Conservation (phyloP, 495 filamentous ascomycete species). For the Penicillium coffeae region DNA sequence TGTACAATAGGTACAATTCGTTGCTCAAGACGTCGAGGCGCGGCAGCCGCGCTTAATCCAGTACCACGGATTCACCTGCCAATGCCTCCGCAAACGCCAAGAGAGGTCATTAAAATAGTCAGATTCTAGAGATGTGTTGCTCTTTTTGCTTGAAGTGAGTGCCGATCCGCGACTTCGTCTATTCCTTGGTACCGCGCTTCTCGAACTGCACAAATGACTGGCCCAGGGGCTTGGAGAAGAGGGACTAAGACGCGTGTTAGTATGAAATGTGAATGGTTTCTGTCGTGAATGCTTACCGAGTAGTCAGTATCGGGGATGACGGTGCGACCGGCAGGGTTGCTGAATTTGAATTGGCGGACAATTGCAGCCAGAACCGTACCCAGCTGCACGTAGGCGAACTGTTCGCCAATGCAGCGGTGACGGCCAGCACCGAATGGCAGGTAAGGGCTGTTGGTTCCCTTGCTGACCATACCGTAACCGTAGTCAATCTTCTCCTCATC, state of each 20-base stretch:
- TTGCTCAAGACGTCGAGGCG: slow-evolving; percentile 7
- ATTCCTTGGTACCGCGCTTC: slow-evolving; percentile 36
- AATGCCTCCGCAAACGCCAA: background rate
- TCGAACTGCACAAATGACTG: slow-evolving; percentile 42
- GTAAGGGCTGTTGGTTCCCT: slow-evolving; percentile 53
- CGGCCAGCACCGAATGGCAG: slow-evolving; percentile 54
- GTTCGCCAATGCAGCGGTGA: slow-evolving; percentile 55
- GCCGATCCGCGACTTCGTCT: slow-evolving; percentile 9
- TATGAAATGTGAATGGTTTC: background rate
- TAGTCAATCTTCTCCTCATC: slow-evolving; percentile 46
- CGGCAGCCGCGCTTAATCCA: background rate
- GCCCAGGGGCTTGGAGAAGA: slow-evolving; percentile 49
- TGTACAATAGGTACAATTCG: slow-evolving; percentile 22
- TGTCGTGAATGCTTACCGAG: slow-evolving; percentile 29
- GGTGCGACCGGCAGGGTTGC: slow-evolving; percentile 23
- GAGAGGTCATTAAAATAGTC: slow-evolving; percentile 14
- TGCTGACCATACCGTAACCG: slow-evolving; percentile 46
- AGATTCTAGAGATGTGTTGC: background rate
- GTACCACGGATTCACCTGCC: background rate
- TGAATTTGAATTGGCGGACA: slow-evolving; percentile 45
- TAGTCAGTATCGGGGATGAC: slow-evolving; percentile 49
- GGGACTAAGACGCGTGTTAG: slow-evolving; percentile 31
- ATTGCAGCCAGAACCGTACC: slow-evolving; percentile 44
- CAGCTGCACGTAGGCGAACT: slow-evolving; percentile 54
- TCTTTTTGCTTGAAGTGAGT: too few relatives aligned